Conservation (phyloP, 1,284 basidiomycete genomes). For the Wolfiporia cocos region DNA sequence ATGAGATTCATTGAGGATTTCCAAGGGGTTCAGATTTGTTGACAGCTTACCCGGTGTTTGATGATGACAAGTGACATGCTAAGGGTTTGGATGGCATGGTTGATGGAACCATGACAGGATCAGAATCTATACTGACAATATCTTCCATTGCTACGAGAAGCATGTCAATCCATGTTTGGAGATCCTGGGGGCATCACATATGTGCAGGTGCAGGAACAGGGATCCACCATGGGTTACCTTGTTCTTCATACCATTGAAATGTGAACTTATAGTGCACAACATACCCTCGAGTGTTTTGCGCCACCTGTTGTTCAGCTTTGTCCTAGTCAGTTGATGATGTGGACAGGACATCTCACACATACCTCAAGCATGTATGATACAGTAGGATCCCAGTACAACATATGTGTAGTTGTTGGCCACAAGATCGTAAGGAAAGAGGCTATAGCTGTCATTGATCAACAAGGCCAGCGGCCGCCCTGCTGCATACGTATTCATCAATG, state of each 20-base stretch:
- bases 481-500: constrained; percentile 51
- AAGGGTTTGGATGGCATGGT: no score
- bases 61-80: no score
- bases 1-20: not conserved
- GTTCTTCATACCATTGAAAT: constrained; percentile 72
- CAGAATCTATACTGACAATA: not conserved
- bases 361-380: constrained; percentile 71
- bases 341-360: constrained; percentile 18
- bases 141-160: not conserved
- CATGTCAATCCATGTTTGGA: not conserved
- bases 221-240: constrained; percentile 58
- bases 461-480: constrained; percentile 53
- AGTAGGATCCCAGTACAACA: constrained; percentile 68
- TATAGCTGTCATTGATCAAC: constrained; percentile 67
- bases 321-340: not conserved
- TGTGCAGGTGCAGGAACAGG: not conserved
- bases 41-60: no score
- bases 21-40: not conserved
- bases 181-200: not conserved
- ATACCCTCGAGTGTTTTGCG: constrained; percentile 35
- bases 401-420: constrained; percentile 46
- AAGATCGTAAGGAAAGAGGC: constrained; percentile 64
- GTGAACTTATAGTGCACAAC: constrained; percentile 73
- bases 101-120: not conserved
- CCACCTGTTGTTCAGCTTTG: constrained; percentile 57